Conservation (phyloP, 1,284 basidiomycete genomes). For the Trametes hirsuta region DNA sequence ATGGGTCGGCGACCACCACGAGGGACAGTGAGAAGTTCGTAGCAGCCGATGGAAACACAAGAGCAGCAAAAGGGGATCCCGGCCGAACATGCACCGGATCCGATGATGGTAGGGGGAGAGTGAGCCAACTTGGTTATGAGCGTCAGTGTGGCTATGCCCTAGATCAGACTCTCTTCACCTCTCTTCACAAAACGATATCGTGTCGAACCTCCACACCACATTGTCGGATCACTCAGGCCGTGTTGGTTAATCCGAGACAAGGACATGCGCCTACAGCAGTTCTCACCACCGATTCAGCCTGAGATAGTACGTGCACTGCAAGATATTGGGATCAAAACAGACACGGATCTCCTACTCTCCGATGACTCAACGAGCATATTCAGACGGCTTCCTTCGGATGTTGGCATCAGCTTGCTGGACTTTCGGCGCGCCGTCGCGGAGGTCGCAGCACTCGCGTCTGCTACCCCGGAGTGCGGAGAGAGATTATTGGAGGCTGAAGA, state of each 20-base stretch:
- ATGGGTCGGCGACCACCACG: too few relatives aligned
- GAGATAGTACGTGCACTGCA: conserved; percentile 40
- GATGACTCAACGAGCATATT: conserved; percentile 50
- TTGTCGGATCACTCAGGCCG: background rate
- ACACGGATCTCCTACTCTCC: conserved; percentile 59
- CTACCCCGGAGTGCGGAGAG: conserved; percentile 44
- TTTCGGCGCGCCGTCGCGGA: conserved; percentile 44
- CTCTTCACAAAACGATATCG: background rate
- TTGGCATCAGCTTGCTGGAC: conserved; percentile 47
- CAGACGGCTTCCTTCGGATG: conserved; percentile 50
- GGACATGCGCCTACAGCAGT: conserved; percentile 30
- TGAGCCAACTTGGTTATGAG: too few relatives aligned
- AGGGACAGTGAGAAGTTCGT: too few relatives aligned
- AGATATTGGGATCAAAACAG: conserved; percentile 54
- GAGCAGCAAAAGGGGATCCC: too few relatives aligned
- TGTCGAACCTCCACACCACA: background rate
- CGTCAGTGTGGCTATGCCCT: too few relatives aligned
- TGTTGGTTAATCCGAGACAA: background rate
- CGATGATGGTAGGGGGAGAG: too few relatives aligned
- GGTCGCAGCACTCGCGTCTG: conserved; percentile 47
- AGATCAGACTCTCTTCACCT: too few relatives aligned
- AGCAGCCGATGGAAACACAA: too few relatives aligned
- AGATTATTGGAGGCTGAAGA: conserved; percentile 38
- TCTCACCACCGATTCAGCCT: conserved; percentile 30
- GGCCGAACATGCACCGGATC: too few relatives aligned